Base-by-base conservation (phyloP, 805 yeast species). In the Candida xyloterini region DNA sequence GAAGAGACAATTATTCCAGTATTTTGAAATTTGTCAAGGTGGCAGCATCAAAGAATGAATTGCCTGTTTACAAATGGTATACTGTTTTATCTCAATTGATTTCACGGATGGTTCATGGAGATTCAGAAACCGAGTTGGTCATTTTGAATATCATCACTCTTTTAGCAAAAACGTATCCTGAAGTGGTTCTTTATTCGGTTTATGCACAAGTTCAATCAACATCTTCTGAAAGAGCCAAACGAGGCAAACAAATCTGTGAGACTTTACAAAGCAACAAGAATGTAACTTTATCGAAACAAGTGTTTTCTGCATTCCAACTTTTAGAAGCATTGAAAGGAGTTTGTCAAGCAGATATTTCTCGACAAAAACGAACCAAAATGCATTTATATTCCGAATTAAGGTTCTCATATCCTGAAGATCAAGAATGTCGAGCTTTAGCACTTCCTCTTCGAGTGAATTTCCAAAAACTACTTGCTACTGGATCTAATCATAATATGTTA, bases 171-270 rank as follows among this genome's bases (percentile, higher is more conserved):
- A 68, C 74, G 16, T 93, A 88, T 57, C 96, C 97, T 0, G 74
- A 77, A 13, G 91, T 87, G 45, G 78, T 90, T 15, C 65, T 93
- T n/a, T 93, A 97, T 95, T 78, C 83, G 9, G 78, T 86, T 1
- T 66, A 84, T 27, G 81, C 91, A 0, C 81, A 86, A 47, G 65
- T 72, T 4, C 79, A 81, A 39, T 86, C 95, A 0, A 67, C 64
- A 2, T 69, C 71, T 18, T 46, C 60, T 10, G 70, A 67, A 11
- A 65, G 87, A 48, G 63, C 65, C 3, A 50, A 56, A 13, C 62
- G 70, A 36, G 85, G 81, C 10, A 62, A 59, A 18, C 61, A 61
- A 23, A 71, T 81, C 21, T 51, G 74, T 22, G 68, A 60, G 18
- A 60, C 54, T 5, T 55, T 61, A 20, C 53, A 50, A 35, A 53